These are phyloP conservation scores for Trichophyton simii DNA, from an alignment of 2,329 filamentous ascomycete species.

Conservation along the genomic window DNA sequence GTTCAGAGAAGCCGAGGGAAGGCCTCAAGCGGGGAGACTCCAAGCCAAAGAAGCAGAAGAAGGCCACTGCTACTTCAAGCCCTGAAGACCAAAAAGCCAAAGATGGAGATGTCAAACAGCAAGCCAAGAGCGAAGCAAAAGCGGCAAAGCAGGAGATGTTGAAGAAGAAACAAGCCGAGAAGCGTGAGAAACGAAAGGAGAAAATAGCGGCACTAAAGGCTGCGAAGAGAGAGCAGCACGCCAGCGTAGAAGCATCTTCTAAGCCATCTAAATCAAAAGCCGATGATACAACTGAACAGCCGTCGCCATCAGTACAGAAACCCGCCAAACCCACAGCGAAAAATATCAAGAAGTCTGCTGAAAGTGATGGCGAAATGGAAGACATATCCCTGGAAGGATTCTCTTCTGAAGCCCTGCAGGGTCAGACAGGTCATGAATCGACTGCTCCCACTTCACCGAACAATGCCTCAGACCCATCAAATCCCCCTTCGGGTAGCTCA, in stretches of 20 bases:
- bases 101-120: slow-evolving; percentile 6
- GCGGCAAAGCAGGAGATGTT: slow-evolving; percentile 17
- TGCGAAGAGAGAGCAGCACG: neutral
- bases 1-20: slow-evolving; percentile 44
- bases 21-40: slow-evolving; percentile 42
- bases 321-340: slow-evolving; percentile 9
- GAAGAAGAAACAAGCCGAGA: slow-evolving; percentile 12
- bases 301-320: slow-evolving; percentile 8
- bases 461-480: slow-evolving; percentile 37
- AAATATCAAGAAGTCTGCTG: slow-evolving; percentile 15
- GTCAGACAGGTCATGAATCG: slow-evolving; percentile 24
- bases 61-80: slow-evolving; percentile 4
- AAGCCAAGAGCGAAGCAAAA: slow-evolving; percentile 6
- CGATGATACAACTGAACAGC: slow-evolving; percentile 14
- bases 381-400: slow-evolving; percentile 40
- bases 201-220: slow-evolving; percentile 14
- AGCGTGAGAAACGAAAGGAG: slow-evolving; percentile 12
- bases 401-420: slow-evolving; percentile 29
- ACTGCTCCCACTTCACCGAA: slow-evolving; percentile 37
- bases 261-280: slow-evolving; percentile 15
- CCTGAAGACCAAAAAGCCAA: slow-evolving; percentile 10
- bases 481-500: slow-evolving; percentile 44
- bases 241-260: slow-evolving; percentile 10
- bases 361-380: slow-evolving; percentile 20
- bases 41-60: slow-evolving; percentile 45